Base-by-base conservation (phyloP, 225 moss, liverwort and hornwort species). In the Asterella californica region DNA sequence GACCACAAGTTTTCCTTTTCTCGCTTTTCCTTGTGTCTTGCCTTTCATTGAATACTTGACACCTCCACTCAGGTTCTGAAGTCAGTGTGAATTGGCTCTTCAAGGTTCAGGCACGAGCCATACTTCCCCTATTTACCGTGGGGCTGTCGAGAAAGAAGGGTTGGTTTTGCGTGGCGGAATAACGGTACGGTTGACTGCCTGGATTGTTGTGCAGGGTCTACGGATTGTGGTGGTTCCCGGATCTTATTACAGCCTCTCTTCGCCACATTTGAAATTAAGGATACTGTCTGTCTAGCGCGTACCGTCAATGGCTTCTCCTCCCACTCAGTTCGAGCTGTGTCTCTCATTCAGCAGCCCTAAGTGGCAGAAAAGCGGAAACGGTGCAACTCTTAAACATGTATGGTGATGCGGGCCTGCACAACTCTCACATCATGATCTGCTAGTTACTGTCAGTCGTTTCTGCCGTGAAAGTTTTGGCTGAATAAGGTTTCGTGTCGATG, bases 251-350 rank as follows among this genome's bases (percentile, higher is more conserved):
- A 83, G 32, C 82, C 88, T 42, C 57, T 79, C 50, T 74, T 84
- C 15, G 45, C 77, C 17, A 86, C 82, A 74, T 57, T 50, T 29
- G 88, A 88, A 17, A 74, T 80, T 46, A 75, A 63, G 48, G 83
- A 84, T 69, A 65, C 67, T 30, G 72, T 75, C 29, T 81, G 81
- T 79, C 30, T 77, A 34, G 81, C 85, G 46, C 88, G 85, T 9
- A 59, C 81, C 27, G 74, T 85, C 54, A 85, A 82, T 78, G 83
- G 83, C 55, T 72, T 72, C 52, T 82, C 77, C 64, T 73, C 83
- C 36, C 85, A 83, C 33, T 83, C 88, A n/a, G 77, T 79, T 48
- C 84, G 85, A 63, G 76, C 88, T 62, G 80, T 78, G 37, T 76
- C 85, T 48, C 18, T 69, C 65, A 38, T 29, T n/a, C 70, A 72